Percentiles rank a stretch among this genome's conserved stretches.
These are phyloP conservation scores for Cajanus cajan DNA, from an alignment of 306 rosid species.

Conservation along the genomic window DNA sequence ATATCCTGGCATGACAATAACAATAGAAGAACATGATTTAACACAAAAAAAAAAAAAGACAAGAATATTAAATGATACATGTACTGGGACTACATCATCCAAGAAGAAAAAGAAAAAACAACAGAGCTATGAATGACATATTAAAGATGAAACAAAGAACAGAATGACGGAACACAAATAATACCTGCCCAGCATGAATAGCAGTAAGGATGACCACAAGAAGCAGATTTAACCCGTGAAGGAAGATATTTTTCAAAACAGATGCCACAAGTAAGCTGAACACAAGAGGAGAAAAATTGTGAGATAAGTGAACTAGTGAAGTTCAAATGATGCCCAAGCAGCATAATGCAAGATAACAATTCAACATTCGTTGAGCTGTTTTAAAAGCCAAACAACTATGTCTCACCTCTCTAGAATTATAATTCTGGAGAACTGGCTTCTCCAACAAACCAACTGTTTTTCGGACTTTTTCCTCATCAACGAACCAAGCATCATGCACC, in stretches of 20 bases:
- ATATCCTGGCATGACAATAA: slow-evolving; percentile 43
- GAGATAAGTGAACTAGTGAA: neutral
- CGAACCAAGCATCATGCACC: slow-evolving; percentile 80
- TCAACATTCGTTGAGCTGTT: neutral
- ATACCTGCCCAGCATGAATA: slow-evolving; percentile 63
- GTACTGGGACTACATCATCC: neutral
- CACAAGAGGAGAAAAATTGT: neutral
- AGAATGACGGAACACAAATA: slow-evolving; percentile 1
- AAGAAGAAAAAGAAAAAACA: neutral
- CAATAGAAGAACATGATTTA: slow-evolving; percentile 9
- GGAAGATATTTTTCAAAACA: slow-evolving; percentile 59
- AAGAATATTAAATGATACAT: neutral
- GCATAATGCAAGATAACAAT: neutral
- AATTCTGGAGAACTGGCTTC: slow-evolving; percentile 35
- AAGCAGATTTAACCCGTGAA: slow-evolving; percentile 41
- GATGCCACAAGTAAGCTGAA: slow-evolving; percentile 65
- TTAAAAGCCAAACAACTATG: slow-evolving; percentile 13
- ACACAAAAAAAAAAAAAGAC: neutral
- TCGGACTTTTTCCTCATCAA: slow-evolving; percentile 61
- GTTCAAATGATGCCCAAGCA: neutral
- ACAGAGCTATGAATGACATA: neutral
- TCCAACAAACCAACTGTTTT: slow-evolving; percentile 65
- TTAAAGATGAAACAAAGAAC: neutral
- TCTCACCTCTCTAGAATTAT: slow-evolving; percentile 45
- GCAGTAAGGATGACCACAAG: slow-evolving; percentile 79